phyloP scores from a whole-genome alignment of 257 asterid species.

The Eucommia ulmoides region DNA sequence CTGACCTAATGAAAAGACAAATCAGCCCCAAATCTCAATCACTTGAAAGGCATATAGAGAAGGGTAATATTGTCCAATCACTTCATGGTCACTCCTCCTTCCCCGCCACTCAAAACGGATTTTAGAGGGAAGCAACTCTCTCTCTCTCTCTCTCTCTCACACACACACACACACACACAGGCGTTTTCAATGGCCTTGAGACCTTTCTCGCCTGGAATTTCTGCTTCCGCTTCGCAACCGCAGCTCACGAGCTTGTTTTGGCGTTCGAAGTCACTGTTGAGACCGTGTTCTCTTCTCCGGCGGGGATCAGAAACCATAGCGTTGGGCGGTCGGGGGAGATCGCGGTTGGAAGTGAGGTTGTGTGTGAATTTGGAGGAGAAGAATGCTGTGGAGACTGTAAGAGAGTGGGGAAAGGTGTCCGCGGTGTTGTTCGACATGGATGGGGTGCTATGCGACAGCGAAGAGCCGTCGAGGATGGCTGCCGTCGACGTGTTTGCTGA shows the following conservation, averaged over 20 bases:
- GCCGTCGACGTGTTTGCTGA: slow-evolving; percentile 88
- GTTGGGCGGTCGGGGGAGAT: slow-evolving; percentile 17
- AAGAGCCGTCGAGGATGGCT: slow-evolving; percentile 78
- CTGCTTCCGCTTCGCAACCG: slow-evolving; percentile 27
- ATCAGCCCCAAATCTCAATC: background rate
- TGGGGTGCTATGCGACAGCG: slow-evolving; percentile 92
- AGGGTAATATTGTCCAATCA: background rate
- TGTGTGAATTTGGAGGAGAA: slow-evolving; percentile 61
- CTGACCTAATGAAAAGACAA: background rate
- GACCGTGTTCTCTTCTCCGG: slow-evolving; percentile 19
- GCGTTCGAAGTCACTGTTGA: slow-evolving; percentile 31
- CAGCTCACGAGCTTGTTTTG: slow-evolving; percentile 20
- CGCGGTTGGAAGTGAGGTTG: slow-evolving; percentile 22
- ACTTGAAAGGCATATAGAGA: too few species aligned
- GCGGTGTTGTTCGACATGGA: slow-evolving; percentile 97
- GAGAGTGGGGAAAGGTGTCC: slow-evolving; percentile 78
- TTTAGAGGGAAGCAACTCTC: background rate
- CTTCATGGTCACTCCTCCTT: slow-evolving; percentile 4
- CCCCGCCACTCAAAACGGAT: slow-evolving; percentile 16
- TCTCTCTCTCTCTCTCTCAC: background rate
- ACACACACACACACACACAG: background rate
- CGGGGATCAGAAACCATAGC: slow-evolving; percentile 12
- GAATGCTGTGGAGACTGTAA: slow-evolving; percentile 24
- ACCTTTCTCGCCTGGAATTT: slow-evolving; percentile 23
- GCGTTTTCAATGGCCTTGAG: slow-evolving; percentile 55